Evolutionary conservation across 106 monocot species (phyloP).

Genomic region (Allium fistulosum): DNA sequence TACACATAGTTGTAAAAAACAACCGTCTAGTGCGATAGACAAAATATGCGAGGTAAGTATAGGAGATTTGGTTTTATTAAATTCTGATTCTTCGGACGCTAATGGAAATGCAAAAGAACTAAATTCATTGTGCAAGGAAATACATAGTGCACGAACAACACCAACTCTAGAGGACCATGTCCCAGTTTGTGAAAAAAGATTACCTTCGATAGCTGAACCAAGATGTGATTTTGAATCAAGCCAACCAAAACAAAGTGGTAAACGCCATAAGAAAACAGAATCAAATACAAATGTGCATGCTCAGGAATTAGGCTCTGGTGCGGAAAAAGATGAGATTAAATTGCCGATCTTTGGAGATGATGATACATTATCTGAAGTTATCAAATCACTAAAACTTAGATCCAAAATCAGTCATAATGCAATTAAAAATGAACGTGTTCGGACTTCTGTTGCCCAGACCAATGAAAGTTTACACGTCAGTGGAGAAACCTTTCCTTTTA

Average conservation of each 20-base stretch:
- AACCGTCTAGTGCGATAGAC: not conserved
- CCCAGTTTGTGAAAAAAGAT: not conserved
- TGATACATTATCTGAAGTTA: too few relatives aligned
- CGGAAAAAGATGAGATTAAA: constrained; percentile 1
- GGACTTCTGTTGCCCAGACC: too few relatives aligned
- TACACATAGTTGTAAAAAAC: constrained; percentile 11
- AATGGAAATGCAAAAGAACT: constrained; percentile 5
- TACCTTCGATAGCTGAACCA: constrained; percentile 2
- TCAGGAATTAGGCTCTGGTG: not conserved
- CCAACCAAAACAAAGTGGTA: constrained; percentile 21
- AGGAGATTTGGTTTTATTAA: not conserved
- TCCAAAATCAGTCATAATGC: too few relatives aligned
- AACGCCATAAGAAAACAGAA: constrained; percentile 14
- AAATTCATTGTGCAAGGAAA: constrained; percentile 22
- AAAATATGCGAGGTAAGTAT: not conserved
- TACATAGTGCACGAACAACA: constrained; percentile 23
- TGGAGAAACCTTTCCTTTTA: too few relatives aligned
- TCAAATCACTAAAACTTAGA: too few relatives aligned
- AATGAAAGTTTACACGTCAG: too few relatives aligned
- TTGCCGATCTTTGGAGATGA: not conserved
- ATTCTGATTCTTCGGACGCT: constrained; percentile 1
- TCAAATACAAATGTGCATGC: not conserved
- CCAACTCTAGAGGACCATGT: not conserved
- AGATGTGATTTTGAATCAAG: not conserved
- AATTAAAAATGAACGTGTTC: too few relatives aligned